Conservation (phyloP, 1,284 basidiomycete genomes). For the Austroboletus rostrupii region DNA sequence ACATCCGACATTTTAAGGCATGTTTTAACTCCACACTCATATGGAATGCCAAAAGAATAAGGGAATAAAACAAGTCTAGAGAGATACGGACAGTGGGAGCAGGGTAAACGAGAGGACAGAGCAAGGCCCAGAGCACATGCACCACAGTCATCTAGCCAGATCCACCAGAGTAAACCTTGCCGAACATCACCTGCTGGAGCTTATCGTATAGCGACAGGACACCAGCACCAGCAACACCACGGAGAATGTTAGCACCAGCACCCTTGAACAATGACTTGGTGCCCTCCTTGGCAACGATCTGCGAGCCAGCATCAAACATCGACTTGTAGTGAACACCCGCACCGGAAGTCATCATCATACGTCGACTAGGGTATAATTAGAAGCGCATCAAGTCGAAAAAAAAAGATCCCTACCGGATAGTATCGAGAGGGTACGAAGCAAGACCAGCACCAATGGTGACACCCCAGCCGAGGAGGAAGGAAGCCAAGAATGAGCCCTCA, state of each 20-base stretch:
- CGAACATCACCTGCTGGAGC: constrained; percentile 87
- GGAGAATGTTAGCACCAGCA: constrained; percentile 96
- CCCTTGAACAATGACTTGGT: constrained; percentile 89
- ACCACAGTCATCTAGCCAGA: constrained; percentile 23
- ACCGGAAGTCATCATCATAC: constrained; percentile 95
- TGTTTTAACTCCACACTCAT: constrained; percentile 22
- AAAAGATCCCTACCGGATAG: constrained; percentile 65
- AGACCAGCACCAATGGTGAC: constrained; percentile 95
- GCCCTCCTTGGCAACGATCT: constrained; percentile 90
- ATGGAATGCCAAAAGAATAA: constrained; percentile 18
- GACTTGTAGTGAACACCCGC: constrained; percentile 85
- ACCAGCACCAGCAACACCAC: constrained; percentile 98
- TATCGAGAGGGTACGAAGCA: constrained; percentile 93
- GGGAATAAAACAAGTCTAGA: constrained; percentile 35
- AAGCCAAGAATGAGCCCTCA: constrained; percentile 87
- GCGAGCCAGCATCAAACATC: constrained; percentile 82
- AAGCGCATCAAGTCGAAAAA: background rate
- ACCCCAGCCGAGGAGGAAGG: constrained; percentile 90
- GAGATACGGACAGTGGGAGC: constrained; percentile 22
- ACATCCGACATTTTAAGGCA: constrained; percentile 12
- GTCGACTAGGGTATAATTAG: constrained; percentile 58
- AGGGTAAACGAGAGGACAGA: constrained; percentile 31
- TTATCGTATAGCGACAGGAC: constrained; percentile 93
- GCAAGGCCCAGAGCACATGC: constrained; percentile 24
- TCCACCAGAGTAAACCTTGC: constrained; percentile 92